phyloP scores from a whole-genome alignment of 1,284 basidiomycete genomes.

The Mycena citricolor region DNA sequence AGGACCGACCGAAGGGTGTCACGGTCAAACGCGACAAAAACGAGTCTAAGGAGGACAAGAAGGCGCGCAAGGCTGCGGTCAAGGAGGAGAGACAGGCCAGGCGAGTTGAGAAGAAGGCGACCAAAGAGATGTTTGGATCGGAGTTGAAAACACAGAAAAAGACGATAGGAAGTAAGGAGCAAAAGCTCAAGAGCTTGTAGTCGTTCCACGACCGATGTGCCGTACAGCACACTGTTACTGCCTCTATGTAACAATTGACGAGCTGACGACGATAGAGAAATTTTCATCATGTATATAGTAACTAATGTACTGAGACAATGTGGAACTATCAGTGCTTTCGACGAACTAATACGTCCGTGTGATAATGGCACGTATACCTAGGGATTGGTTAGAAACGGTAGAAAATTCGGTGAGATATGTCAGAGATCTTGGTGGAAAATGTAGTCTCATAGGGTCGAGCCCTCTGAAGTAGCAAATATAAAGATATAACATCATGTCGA shows the following conservation, averaged over 20 bases:
- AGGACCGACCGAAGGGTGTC: slow-evolving; percentile 28
- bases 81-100: slow-evolving; percentile 80
- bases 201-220: too few species aligned
- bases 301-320: too few species aligned
- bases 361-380: too few species aligned
- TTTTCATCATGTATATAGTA: too few species aligned
- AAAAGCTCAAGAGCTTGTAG: slow-evolving; percentile 42
- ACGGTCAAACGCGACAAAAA: slow-evolving; percentile 71
- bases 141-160: slow-evolving; percentile 77
- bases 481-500: slow-evolving; percentile 6
- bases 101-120: slow-evolving; percentile 79
- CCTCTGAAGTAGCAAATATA: slow-evolving; percentile 22
- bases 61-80: slow-evolving; percentile 82
- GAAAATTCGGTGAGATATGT: too few species aligned
- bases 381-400: too few species aligned
- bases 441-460: slow-evolving; percentile 19
- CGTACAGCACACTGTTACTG: too few species aligned
- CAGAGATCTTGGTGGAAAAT: slow-evolving; percentile 21
- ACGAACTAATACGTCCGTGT: too few species aligned
- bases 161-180: slow-evolving; percentile 47
- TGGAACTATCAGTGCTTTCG: too few species aligned
- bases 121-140: slow-evolving; percentile 70
- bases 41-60: slow-evolving; percentile 87
- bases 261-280: too few species aligned
- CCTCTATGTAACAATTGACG: too few species aligned